A percentile compares a stretch with the other conserved stretches of the same genome.
These are phyloP conservation scores for Skeletonema potamos DNA, from an alignment of 108 stramenopile genomes.

Conservation along the genomic window DNA sequence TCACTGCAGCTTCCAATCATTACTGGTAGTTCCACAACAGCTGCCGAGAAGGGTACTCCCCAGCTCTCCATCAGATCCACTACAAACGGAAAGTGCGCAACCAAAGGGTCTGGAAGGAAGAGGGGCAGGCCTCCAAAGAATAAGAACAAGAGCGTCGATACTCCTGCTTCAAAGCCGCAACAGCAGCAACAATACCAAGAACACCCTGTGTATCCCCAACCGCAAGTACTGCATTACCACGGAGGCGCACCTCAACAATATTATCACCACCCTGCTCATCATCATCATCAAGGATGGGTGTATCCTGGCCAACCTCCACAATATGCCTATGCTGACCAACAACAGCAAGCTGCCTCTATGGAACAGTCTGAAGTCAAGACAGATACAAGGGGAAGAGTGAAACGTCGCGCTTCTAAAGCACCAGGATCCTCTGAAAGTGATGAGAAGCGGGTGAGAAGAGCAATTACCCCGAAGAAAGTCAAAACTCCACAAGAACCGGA, in stretches of 20 bases:
- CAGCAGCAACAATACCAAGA: slow-evolving; percentile 18
- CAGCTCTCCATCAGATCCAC: slow-evolving; percentile 32
- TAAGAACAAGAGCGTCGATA: slow-evolving; percentile 16
- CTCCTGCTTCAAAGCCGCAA: not conserved
- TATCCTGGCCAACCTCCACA: slow-evolving; percentile 9
- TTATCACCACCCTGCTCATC: slow-evolving; percentile 22
- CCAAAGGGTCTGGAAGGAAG: not conserved
- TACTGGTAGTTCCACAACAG: not conserved
- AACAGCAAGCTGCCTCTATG: not conserved
- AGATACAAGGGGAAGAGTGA: not conserved
- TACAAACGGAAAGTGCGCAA: not conserved
- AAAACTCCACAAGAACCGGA: slow-evolving; percentile 11
- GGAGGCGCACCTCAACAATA: not conserved
- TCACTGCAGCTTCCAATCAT: slow-evolving; percentile 43
- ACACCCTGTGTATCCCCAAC: slow-evolving; percentile 22
- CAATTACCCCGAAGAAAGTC: slow-evolving; percentile 11
- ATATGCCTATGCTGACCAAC: slow-evolving; percentile 16
- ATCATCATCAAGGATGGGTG: slow-evolving; percentile 8
- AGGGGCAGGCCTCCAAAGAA: slow-evolving; percentile 22
- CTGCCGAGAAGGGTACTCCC: slow-evolving; percentile 14
- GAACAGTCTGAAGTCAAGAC: not conserved
- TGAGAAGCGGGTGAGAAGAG: not conserved
- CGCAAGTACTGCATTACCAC: slow-evolving; percentile 25
- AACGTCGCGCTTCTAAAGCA: not conserved
- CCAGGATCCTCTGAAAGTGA: not conserved